Base-by-base conservation (phyloP, 2,329 filamentous ascomycete genomes). In the Cladophialophora bantiana region DNA sequence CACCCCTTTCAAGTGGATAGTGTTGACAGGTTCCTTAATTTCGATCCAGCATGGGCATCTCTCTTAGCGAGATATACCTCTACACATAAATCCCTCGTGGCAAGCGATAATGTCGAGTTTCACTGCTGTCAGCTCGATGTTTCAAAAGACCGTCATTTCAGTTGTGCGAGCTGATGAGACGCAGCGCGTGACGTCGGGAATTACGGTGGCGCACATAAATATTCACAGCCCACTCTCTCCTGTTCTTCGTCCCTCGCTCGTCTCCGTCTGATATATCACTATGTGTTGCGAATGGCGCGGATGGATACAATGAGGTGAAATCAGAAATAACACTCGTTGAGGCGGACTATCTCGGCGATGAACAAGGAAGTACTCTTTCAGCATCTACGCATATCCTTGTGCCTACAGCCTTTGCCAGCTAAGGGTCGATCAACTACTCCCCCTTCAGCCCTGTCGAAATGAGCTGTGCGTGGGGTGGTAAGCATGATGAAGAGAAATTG, bases 81-180 rank as follows among this genome's bases (percentile, higher is more conserved):
- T 26, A 50, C 26, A 18, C 18, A 12, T 12, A 18, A n/a, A 13
- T n/a, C 40, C 40, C 15, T 42, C 15, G 36, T 40, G 36, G 36
- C 7, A 40, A 40, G 36, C 36, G 18, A 45, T n/a, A 45, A 9
- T 2, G 7, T 18, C 40, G n/a, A 20, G 40, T 6, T 20, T 45
- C 38, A 26, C 2, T 26, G 12, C 12, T n/a, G 15, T n/a, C 9
- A 26, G 18, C 15, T 26, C 45, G 7, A 12, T 4, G 12, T 26
- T 50, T 50, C 45, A 50, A 50, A 50, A 50, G 45, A 50, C 45
- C 12, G 45, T 50, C 45, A 26, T 50, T 10, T 26, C 45, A n/a
- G 2, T 20, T 12, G 10, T 2, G 26, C 2, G 6, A 3, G 45
- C 7, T 12, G 26, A 26, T 3, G 26, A 26, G 26, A 26, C 26